Evolutionary conservation across 805 yeast species (phyloP), one percentile per base, ranked within the genome.

Genomic region (Maudiozyma serrabonitensis): DNA sequence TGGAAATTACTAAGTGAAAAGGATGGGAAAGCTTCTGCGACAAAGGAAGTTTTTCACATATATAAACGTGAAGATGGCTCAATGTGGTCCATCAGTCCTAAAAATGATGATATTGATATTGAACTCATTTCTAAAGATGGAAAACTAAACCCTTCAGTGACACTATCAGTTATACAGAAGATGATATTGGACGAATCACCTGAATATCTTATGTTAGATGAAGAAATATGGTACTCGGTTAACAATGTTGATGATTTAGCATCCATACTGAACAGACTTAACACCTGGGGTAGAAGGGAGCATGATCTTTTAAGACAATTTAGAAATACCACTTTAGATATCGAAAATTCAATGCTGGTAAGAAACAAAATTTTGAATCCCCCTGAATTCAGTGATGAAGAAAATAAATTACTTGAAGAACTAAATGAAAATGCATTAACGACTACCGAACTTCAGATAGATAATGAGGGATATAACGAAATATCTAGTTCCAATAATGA

Each of bases 271-370:
- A 62, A 67, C n/a, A 84, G 91, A 87, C 69, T 89, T 46, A 81
- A 84, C 56, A 80, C 78, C 4, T 79, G 82, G 75, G 96, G 96
- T 2, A 71, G 69, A 46, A 69, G 95, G 43, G 97, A 89, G 60
- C 73, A 80, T 16, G 72, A 69, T 37, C 25, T 54, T 32, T 69
- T 78, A 39, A 83, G 82, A 56, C 95, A 85, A 56, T 62, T 87
- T 41, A 61, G 67, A 7, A 48, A 54, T 4, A 43, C 59, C 6
- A 43, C 50, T 34, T 42, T 47, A 5, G 46, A 48, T 19, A 46
- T 61, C 26, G 55, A 57, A 42, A 47, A 37, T 12, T 78, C 88
- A 56, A 77, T 86, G 55, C 69, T 64, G 11, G 75, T 87, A 1
- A 74, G 95, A 51, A 69, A 76, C 26, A 75, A 74, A 50, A 79